Evolutionary conservation across 805 yeast species (phyloP), one percentile per base, ranked within the genome.

Genomic region (Wickerhamomyces chaumierensis): DNA sequence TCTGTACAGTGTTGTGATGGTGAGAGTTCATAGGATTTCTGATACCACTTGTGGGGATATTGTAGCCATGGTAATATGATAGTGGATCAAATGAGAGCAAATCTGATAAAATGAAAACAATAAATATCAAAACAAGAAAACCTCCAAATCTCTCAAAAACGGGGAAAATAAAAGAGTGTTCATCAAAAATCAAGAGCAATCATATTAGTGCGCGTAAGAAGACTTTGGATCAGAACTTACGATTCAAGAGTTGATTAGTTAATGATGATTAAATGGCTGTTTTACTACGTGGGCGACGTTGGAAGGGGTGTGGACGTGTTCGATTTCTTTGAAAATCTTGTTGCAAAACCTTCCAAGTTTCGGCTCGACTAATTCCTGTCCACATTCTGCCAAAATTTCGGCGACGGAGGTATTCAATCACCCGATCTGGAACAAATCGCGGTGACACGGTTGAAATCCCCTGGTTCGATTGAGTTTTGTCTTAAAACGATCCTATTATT

Each of bases 301-400:
- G 28, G 34, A 38, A 39, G 38, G 45, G 45, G 45, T 15, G 45
- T 42, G 45, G 47, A 43, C 47, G 47, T 43, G 47, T 43, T 43
- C 34, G 23, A 21, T 38, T 39, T 31, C 17, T n/a, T 18, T 33
- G 35, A 33, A 19, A 33, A 33, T 33, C 35, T 33, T 33, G 21
- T 13, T 25, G 29, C 29, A 25, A 25, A 25, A 25, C 12, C 29
- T 13, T 25, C n/a, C 29, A 21, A 9, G 9, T 21, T n/a, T n/a
- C n/a, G 23, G 23, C 29, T 25, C 29, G 29, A 25, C 29, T 25
- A 13, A 25, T 9, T 25, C 14, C 29, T 13, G n/a, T 25, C 12
- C 5, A 25, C 9, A 4, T 25, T 25, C 29, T 14, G 29, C 29
- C 29, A 25, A 25, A 25, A 14, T 25, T n/a, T n/a, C n/a, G n/a